Evolutionary conservation across 2,329 filamentous ascomycete species (phyloP), one percentile per base, ranked within the genome.

Genomic region (Penicillium sumatraense): DNA sequence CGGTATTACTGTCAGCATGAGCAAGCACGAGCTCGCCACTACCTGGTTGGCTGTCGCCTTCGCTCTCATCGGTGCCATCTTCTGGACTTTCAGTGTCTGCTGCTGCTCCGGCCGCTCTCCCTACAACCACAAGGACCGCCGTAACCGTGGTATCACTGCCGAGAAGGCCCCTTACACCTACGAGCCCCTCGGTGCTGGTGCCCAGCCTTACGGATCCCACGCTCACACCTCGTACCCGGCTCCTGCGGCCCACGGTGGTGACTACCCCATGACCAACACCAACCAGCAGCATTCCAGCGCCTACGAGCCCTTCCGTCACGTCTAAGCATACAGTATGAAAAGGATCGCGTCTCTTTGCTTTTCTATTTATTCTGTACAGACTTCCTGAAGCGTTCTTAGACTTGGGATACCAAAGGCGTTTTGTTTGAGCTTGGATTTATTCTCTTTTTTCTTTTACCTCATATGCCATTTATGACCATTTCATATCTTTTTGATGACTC

Each of bases 21-120:
- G 92, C 77, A 84, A 73, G 26, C 78, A 81, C 56, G 93, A 89
- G 78, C 86, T 95, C 51, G 82, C 82, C 31, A 78, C 86, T 18
- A 85, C 89, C 66, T 97, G 93, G 91, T 80, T 98, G 57, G 88
- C 87, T 40, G 88, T 88, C 35, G 89, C 85, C 24, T 92, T 96
- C 71, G 88, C 89, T 58, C 71, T 95, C 29, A 90, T 75, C 38
- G 88, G 89, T 7, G 86, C 85, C 61, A 77, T 96, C 71, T 97
- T 98, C 88, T 98, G 95, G 93, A 79, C 93, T 69, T 86, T 96
- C 74, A 91, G 87, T 74, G 84, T 89, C 68, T 98, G 93, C 88
- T 98, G 93, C 86, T 96, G 93, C 82, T 86, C 84, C 65, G 90
- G 91, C 44, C 80, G 82, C 65, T 81, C 77, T 51, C 76, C 78